Base-by-base conservation (phyloP, 139 green algal genomes). In the Chlamydomonas schloesseri region DNA sequence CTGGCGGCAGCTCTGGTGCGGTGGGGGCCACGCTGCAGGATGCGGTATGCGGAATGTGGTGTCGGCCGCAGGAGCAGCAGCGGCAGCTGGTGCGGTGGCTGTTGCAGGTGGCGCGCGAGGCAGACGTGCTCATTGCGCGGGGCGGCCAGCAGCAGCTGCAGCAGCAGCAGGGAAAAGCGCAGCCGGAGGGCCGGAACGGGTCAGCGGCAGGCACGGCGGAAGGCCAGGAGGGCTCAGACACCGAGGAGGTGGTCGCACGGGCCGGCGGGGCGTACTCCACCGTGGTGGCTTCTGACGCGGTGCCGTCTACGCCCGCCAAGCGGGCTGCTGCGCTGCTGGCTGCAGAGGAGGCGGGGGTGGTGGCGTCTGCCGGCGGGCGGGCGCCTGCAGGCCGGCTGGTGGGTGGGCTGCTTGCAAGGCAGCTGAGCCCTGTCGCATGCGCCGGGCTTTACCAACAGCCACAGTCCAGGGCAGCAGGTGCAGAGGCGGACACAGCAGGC, bases 71-170 rank as follows among this genome's bases (percentile, higher is more conserved):
- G 3, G 75, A 82, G 57, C 75, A 71, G 58, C 75, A 82, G 57
- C 75, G 75, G 31, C 75, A 82, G 75, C 8, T 72, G 75, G 21
- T 71, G 20, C 50, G 29, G 34, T 82, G 75, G 75, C 33, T 82
- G 75, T 29, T 82, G 53, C 75, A 82, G 75, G 55, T 82, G 24
- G 58, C 50, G 34, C 24, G 33, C 34, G 75, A 82, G 13, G 36
- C 58, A 20, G 75, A 82, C 58, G 20, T 46, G 57, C 58, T 71
- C 24, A 58, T 82, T 23, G 75, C 33, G 42, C 42, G 5, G 42
- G 42, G 42, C 42, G 6, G 8, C 6, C 42, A 50, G 42, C 42
- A 50, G 42, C 42, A 50, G 42, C 42, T 13, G 42, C 42, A 50
- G 42, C 42, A 50, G 42, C 42, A 50, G 42, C 6, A 50, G 42